A percentile compares a stretch with the other conserved stretches of the same genome.
phyloP scores from a whole-genome alignment of 2,329 filamentous ascomycete genomes.

The Fusarium subtropicale region DNA sequence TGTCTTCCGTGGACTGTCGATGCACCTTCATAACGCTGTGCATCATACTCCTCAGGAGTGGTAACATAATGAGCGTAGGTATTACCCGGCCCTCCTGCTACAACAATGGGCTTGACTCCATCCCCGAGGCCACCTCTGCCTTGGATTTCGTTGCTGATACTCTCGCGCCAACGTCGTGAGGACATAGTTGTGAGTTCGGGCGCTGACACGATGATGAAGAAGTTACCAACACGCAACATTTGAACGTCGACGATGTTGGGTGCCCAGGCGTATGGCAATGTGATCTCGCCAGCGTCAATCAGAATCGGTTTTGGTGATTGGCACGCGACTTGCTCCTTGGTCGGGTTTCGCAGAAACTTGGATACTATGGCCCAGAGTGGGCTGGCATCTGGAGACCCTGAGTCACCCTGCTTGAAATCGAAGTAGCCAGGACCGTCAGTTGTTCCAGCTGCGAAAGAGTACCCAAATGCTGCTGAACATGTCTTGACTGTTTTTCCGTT shows the following conservation, averaged over 20 bases:
- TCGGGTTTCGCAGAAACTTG: conserved; percentile 5
- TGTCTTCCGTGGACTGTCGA: conserved; percentile 9
- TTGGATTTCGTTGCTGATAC: conserved; percentile 1
- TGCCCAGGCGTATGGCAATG: conserved; percentile 4
- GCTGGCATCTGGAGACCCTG: conserved; percentile 4
- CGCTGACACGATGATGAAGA: conserved; percentile 10
- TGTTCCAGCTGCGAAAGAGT: conserved; percentile 8
- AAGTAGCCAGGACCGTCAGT: conserved; percentile 12
- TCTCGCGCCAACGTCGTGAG: conserved; percentile 8
- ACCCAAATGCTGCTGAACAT: not conserved
- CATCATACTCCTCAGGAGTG: conserved; percentile 14
- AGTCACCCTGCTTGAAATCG: conserved; percentile 12
- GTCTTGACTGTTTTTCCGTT: not conserved
- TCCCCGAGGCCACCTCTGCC: not conserved
- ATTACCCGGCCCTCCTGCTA: conserved; percentile 9
- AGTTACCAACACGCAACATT: conserved; percentile 10
- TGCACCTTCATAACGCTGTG: conserved; percentile 8
- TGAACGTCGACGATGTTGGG: conserved; percentile 15
- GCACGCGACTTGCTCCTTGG: not conserved
- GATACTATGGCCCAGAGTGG: conserved; percentile 13
- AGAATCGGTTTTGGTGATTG: conserved; percentile 10
- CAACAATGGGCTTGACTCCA: not conserved
- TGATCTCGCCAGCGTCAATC: conserved; percentile 9
- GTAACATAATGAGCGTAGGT: conserved; percentile 16
- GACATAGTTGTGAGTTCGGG: conserved; percentile 8